Evolutionary conservation across 176 grass and related monocot species (phyloP).

Genomic region (Otatea glauca): DNA sequence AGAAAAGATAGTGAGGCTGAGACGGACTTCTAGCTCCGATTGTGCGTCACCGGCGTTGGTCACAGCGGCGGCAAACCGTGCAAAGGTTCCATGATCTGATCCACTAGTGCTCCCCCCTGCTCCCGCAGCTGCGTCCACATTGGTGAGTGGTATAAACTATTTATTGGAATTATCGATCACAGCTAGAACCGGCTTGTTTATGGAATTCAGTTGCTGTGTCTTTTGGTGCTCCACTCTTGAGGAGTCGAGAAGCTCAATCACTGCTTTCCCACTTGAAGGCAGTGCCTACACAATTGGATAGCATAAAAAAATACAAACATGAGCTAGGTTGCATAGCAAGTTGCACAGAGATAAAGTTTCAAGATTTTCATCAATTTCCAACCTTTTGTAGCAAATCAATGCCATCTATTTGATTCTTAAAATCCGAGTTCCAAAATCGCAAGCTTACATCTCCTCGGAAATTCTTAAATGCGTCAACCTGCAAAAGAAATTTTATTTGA

Average conservation of each 20-base stretch:
- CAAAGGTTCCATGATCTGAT: no score
- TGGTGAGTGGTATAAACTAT: no score
- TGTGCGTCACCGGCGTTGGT: no score
- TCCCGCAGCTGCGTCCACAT: no score
- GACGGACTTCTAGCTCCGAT: no score
- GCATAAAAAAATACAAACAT: slow-evolving; percentile 19
- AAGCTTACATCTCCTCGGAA: slow-evolving; percentile 91
- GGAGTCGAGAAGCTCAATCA: slow-evolving; percentile 93
- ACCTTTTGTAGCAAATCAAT: slow-evolving; percentile 99
- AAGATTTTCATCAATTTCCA: slow-evolving; percentile 39
- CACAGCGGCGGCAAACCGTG: no score
- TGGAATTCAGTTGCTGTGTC: no score
- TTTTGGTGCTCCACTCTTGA: no score
- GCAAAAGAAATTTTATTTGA: slow-evolving; percentile 27
- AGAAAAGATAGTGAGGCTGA: no score
- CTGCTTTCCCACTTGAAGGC: slow-evolving; percentile 73
- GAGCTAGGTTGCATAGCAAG: not conserved
- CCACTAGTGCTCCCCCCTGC: no score
- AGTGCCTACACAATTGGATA: slow-evolving; percentile 62
- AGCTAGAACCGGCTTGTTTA: no score
- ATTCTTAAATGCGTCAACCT: slow-evolving; percentile 94
- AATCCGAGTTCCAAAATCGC: slow-evolving; percentile 87
- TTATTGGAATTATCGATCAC: no score
- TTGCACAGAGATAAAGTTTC: slow-evolving; percentile 11
- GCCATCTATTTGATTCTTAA: slow-evolving; percentile 98